phyloP scores from a whole-genome alignment of 2,329 filamentous ascomycete genomes.

The Fusarium burgessii region DNA sequence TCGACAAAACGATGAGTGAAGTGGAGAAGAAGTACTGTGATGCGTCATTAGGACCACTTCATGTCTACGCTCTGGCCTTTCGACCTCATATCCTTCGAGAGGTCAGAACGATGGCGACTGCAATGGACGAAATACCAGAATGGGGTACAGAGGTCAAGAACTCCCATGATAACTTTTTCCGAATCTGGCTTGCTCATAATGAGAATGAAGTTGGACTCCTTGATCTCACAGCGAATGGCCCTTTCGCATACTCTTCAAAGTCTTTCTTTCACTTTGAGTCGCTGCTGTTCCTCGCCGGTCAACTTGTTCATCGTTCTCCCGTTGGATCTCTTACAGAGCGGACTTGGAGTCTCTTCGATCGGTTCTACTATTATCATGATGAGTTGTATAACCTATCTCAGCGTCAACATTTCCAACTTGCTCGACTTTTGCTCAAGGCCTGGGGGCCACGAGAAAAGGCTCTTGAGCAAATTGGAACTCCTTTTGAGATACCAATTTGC shows the following conservation, averaged over 20 bases:
- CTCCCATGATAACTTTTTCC: constrained; percentile 7
- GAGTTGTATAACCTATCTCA: constrained; percentile 9
- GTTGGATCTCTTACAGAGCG: constrained; percentile 4
- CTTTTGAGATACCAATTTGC: not conserved
- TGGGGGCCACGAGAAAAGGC: not conserved
- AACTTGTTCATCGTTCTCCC: not conserved
- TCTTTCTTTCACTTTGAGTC: constrained; percentile 2
- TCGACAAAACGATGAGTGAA: not conserved
- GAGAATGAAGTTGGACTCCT: not conserved
- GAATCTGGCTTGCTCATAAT: constrained; percentile 13
- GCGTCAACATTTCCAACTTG: not conserved
- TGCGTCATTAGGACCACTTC: not conserved
- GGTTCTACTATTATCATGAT: constrained; percentile 2
- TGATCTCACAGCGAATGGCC: not conserved
- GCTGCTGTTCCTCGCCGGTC: not conserved
- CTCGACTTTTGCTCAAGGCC: not conserved
- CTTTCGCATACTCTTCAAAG: not conserved
- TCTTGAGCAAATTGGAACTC: not conserved
- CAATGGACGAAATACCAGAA: constrained; percentile 6
- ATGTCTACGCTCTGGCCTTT: not conserved
- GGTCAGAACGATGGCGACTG: not conserved
- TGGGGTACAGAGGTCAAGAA: constrained; percentile 10
- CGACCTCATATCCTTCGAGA: not conserved
- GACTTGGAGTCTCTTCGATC: constrained; percentile 1
- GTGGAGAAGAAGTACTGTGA: constrained; percentile 4